Conservation (phyloP, 768 basidiomycete genomes). For the Hypsizygus marmoreus region DNA sequence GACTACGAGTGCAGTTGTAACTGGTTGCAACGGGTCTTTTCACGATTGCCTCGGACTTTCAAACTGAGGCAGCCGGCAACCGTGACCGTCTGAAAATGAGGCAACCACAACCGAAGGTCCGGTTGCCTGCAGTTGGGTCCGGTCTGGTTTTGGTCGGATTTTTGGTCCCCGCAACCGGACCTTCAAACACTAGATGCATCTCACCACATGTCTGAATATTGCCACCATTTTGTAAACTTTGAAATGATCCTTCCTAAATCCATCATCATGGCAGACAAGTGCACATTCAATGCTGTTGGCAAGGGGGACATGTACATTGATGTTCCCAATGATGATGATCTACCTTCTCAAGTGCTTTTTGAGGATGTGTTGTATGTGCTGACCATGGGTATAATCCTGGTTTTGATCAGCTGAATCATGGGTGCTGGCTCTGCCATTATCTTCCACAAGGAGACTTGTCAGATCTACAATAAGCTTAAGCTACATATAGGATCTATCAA, state of each 20-base stretch:
- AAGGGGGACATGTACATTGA: conserved; percentile 23
- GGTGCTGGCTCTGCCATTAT: not conserved
- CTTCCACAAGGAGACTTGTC: not conserved
- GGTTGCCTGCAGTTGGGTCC: no score
- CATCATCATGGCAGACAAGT: conserved; percentile 26
- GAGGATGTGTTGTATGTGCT: conserved; percentile 20
- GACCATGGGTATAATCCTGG: conserved; percentile 18
- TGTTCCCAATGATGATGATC: conserved; percentile 17
- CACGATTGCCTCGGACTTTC: no score
- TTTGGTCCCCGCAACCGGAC: no score
- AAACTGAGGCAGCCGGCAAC: no score
- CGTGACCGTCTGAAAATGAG: no score
- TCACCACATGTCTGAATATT: conserved; percentile 13
- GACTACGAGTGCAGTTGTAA: no score
- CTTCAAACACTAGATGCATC: no score
- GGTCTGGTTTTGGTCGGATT: no score
- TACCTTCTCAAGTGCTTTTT: conserved; percentile 16
- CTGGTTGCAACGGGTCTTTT: no score
- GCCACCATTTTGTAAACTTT: conserved; percentile 21
- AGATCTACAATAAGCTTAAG: conserved; percentile 1
- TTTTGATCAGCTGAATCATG: conserved; percentile 2
- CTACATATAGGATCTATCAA: conserved; percentile 7
- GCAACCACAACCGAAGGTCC: no score
- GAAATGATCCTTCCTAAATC: conserved; percentile 14
- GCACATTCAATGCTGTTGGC: conserved; percentile 20